Base-by-base conservation (phyloP, 2,329 filamentous ascomycete species). In the Colletotrichum noveboracense region DNA sequence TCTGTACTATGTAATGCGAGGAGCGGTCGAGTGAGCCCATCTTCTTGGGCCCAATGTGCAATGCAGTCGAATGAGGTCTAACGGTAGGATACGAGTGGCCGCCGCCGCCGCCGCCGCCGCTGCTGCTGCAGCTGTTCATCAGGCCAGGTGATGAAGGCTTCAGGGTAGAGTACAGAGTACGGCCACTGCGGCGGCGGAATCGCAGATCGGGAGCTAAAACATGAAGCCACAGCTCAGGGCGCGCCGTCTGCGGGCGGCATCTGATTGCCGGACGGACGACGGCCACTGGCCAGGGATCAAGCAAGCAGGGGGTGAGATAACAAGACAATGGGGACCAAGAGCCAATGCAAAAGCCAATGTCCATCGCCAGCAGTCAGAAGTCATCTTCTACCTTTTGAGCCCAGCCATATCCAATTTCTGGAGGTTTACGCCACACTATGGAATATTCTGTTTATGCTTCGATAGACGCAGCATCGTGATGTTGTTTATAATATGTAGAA, bases 191-290 rank as follows among this genome's bases (percentile, higher is more conserved):
- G 43, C 43, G 43, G 43, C n/a, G 43, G 10, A 52, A 52, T 52
- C 43, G 43, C 8, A 43, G 21, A 58, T 38, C 64, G 32, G 55
- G 61, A 30, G 32, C 62, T 58, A 52, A 48, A 43, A 48, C 61
- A 34, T 66, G 38, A 71, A 62, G 67, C 61, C 72, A 72, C 70
- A n/a, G 56, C 38, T 55, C 32, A 30, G 16, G n/a, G 58, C 30
- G 28, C 48, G n/a, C 18, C 24, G 58, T 34, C n/a, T n/a, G 56
- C 67, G 67, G 68, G 26, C 69, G 73, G 73, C 70, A 61, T 65
- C 64, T 62, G 64, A 56, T 56, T 76, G 74, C 64, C 74, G 74
- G 74, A 43, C 74, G 62, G 70, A 76, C 60, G 12, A 69, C 58
- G 58, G 30, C n/a, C 58, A 21, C 70, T 72, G 73, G 72, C 18